Conservation (phyloP, 1,139 yeast genomes). For the Entelexis paramagnoliae region DNA sequence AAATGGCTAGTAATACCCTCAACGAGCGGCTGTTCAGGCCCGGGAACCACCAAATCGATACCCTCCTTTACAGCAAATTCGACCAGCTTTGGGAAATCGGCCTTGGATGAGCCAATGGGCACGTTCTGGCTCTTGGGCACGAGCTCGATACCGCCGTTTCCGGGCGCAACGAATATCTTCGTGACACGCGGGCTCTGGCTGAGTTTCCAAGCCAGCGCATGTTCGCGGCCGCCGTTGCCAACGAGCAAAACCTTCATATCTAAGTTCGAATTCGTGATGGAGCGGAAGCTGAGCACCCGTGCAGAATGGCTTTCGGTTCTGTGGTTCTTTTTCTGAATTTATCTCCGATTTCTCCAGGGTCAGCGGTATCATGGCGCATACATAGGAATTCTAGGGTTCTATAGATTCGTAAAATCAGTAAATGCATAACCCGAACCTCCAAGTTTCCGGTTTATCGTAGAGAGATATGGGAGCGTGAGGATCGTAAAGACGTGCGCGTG, state of each 20-base stretch:
- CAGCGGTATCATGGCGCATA: background rate
- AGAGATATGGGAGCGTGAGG: conserved; percentile 8
- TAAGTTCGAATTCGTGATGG: too few relatives aligned
- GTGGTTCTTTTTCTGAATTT: background rate
- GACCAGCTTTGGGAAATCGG: conserved; percentile 34
- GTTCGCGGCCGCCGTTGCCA: conserved; percentile 99
- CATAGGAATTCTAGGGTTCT: background rate
- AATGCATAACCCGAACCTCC: conserved; percentile 4
- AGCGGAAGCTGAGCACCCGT: background rate
- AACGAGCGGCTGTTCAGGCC: conserved; percentile 98
- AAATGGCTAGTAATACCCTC: conserved; percentile 77
- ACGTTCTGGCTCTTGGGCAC: conserved; percentile 56
- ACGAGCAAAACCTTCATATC: conserved; percentile 60
- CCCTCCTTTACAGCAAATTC: conserved; percentile 60
- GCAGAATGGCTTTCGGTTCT: background rate
- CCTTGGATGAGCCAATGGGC: conserved; percentile 51
- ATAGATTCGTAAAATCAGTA: background rate
- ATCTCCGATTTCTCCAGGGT: background rate
- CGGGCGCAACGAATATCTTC: conserved; percentile 85
- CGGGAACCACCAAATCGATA: conserved; percentile 78
- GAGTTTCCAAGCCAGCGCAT: conserved; percentile 89
- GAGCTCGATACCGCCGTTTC: conserved; percentile 83
- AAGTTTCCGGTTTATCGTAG: background rate
- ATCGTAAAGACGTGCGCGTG: conserved; percentile 9
- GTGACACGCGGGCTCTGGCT: conserved; percentile 64